phyloP scores from a whole-genome alignment of 192 early-diverging fungal species.

The Pilobolus umbonatus region DNA sequence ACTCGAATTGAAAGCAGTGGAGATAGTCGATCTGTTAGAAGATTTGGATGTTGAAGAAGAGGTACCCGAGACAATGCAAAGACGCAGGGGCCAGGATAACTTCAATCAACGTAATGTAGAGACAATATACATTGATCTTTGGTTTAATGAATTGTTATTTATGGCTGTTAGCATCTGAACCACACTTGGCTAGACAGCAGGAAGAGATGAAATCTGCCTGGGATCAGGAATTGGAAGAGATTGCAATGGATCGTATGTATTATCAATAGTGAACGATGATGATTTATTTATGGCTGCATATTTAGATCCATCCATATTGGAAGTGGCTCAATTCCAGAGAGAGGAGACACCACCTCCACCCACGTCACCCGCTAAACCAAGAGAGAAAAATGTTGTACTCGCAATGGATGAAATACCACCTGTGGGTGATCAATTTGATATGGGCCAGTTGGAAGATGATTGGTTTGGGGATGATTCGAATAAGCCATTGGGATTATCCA shows the following conservation, averaged over 20 bases:
- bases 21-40: conserved; percentile 40
- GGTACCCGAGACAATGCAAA: conserved; percentile 21
- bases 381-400: conserved; percentile 13
- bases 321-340: neutral
- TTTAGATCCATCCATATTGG: neutral
- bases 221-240: conserved; percentile 16
- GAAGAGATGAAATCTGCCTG: conserved; percentile 14
- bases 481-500: neutral
- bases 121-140: neutral
- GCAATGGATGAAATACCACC: conserved; percentile 15
- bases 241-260: conserved; percentile 11
- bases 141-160: neutral
- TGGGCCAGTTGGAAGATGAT: conserved; percentile 43
- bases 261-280: neutral
- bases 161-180: conserved; percentile 5
- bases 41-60: conserved; percentile 34
- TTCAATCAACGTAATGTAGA: conserved; percentile 24
- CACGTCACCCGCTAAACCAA: conserved; percentile 11
- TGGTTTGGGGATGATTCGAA: conserved; percentile 36
- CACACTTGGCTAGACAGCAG: conserved; percentile 17
- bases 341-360: conserved; percentile 16
- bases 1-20: conserved; percentile 48
- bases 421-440: conserved; percentile 39
- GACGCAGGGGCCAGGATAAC: conserved; percentile 23
- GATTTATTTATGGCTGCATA: neutral